phyloP scores from a whole-genome alignment of 176 grass and related monocot species.

The Avena eriantha region DNA sequence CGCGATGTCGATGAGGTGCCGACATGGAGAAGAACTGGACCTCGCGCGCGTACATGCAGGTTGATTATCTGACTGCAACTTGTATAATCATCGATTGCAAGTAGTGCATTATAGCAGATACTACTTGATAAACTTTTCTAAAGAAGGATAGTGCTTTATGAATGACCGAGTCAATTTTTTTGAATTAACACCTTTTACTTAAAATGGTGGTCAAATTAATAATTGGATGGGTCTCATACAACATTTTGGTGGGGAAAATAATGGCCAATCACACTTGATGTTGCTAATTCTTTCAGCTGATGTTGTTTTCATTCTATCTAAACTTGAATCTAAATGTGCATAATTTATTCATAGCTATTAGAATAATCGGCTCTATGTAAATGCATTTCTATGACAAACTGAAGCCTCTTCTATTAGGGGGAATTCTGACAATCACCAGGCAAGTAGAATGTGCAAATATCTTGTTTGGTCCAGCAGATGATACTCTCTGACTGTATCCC shows the following conservation, averaged over 20 bases:
- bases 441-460: constrained; percentile 89
- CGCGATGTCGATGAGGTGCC: constrained; percentile 20
- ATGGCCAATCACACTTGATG: background rate
- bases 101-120: too few species aligned
- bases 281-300: background rate
- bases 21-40: background rate
- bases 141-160: too few species aligned
- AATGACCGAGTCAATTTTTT: background rate
- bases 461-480: constrained; percentile 83
- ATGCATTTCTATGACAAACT: constrained; percentile 60
- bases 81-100: background rate
- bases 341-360: background rate
- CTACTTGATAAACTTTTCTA: too few species aligned
- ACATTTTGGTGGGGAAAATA: constrained; percentile 8
- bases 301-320: background rate
- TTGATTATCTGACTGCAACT: background rate
- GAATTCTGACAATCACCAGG: constrained; percentile 71
- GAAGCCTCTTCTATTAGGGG: constrained; percentile 63
- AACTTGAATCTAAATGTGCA: background rate
- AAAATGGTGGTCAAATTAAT: background rate
- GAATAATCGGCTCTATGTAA: constrained; percentile 29
- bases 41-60: constrained; percentile 39
- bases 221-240: background rate
- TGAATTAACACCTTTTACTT: background rate
- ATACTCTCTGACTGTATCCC: constrained; percentile 17